These are phyloP conservation scores for Cytospora schulzeri DNA, from an alignment of 2,329 filamentous ascomycete genomes.

Conservation along the genomic window DNA sequence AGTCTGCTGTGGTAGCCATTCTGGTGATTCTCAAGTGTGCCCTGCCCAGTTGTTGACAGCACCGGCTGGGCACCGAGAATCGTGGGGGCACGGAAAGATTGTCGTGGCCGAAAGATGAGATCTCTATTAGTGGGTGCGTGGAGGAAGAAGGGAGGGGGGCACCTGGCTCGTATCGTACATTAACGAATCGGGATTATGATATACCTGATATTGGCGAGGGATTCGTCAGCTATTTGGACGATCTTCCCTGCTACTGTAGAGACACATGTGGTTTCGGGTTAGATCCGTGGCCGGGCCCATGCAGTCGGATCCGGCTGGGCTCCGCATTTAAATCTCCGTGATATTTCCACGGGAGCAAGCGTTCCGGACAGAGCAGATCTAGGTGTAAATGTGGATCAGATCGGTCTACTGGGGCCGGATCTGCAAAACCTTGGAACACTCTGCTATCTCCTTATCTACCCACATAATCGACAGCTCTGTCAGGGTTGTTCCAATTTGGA, in stretches of 20 bases:
- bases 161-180: neutral
- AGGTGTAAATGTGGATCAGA: neutral
- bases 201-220: neutral
- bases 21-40: neutral
- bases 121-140: neutral
- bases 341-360: neutral
- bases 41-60: neutral
- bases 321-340: neutral
- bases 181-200: neutral
- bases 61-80: neutral
- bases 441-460: neutral
- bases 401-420: neutral
- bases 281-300: neutral
- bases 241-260: neutral
- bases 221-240: neutral
- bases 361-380: neutral
- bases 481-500: no score
- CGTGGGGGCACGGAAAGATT: neutral
- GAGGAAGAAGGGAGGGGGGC: neutral
- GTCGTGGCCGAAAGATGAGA: no score
- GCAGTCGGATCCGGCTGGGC: neutral
- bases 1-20: no score
- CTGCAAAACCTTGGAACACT: neutral
- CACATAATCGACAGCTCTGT: no score
- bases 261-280: neutral